phyloP scores from a whole-genome alignment of 83 land plant genomes.

The Diphasiastrum complanatum region DNA sequence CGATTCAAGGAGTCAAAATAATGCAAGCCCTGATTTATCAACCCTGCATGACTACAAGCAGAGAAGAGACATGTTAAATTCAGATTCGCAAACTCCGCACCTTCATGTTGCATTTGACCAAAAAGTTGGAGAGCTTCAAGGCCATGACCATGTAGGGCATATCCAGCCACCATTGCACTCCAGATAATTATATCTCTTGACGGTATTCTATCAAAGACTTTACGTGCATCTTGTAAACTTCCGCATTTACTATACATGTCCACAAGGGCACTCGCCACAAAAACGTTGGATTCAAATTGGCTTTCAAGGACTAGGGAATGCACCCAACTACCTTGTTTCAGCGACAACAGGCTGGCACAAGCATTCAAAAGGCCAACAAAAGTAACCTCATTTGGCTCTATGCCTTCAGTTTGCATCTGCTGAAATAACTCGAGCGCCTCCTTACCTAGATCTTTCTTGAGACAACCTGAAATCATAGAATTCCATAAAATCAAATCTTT shows the following conservation, averaged over 20 bases:
- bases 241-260: slow-evolving; percentile 1
- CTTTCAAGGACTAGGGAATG: neutral
- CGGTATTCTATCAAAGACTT: neutral
- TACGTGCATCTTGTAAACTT: neutral
- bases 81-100: neutral
- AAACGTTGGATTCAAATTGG: neutral
- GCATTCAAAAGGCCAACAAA: slow-evolving; percentile 28
- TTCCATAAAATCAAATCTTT: slow-evolving; percentile 39
- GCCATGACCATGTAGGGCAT: slow-evolving; percentile 2
- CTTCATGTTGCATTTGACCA: slow-evolving; percentile 10
- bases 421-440: slow-evolving; percentile 33
- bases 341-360: neutral
- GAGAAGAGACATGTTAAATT: neutral
- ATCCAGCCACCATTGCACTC: neutral
- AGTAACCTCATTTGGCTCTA: slow-evolving; percentile 36
- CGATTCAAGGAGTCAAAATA: slow-evolving; percentile 29
- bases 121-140: slow-evolving; percentile 2
- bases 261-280: neutral
- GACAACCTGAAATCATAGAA: slow-evolving; percentile 34
- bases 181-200: neutral
- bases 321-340: neutral
- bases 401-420: slow-evolving; percentile 33
- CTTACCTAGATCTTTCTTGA: slow-evolving; percentile 28
- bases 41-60: slow-evolving; percentile 40
- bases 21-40: slow-evolving; percentile 26